phyloP scores from a whole-genome alignment of 352 stramenopile genomes.

The Globisporangium solare region DNA sequence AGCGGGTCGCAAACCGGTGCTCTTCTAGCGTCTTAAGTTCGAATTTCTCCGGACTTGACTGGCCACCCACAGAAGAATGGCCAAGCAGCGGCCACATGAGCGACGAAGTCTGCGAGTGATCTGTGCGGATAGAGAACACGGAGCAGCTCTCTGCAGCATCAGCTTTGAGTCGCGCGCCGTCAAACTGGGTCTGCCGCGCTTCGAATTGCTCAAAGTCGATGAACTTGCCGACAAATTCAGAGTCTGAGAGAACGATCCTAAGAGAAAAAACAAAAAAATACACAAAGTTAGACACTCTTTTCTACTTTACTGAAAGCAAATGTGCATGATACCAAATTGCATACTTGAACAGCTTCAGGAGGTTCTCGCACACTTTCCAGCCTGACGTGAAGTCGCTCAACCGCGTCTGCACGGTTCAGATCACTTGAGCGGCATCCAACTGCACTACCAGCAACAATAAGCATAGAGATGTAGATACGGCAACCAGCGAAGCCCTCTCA shows the following conservation, averaged over 20 bases:
- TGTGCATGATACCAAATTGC: not conserved
- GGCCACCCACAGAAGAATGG: not conserved
- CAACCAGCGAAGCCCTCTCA: not conserved
- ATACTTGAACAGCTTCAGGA: conserved; percentile 19
- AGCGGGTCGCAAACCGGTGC: conserved; percentile 44
- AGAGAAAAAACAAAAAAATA: not conserved
- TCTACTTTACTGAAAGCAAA: no score
- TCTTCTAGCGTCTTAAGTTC: conserved; percentile 52
- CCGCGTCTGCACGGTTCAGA: conserved; percentile 16
- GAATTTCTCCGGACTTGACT: conserved; percentile 9
- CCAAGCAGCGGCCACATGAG: not conserved
- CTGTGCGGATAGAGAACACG: conserved; percentile 16
- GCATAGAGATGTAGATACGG: not conserved
- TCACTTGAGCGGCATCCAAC: conserved; percentile 4
- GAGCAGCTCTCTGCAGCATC: conserved; percentile 18
- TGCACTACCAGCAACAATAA: conserved; percentile 3
- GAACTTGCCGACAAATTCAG: conserved; percentile 12
- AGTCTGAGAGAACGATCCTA: conserved; percentile 5
- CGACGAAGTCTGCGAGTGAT: conserved; percentile 7
- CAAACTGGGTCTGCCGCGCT: conserved; percentile 6
- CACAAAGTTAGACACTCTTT: not conserved
- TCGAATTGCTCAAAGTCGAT: conserved; percentile 15
- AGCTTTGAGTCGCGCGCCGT: not conserved
- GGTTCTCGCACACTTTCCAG: conserved; percentile 33
- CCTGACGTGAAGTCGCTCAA: conserved; percentile 52